phyloP scores from a whole-genome alignment of 2,329 filamentous ascomycete genomes.

The Colletotrichum sp. region DNA sequence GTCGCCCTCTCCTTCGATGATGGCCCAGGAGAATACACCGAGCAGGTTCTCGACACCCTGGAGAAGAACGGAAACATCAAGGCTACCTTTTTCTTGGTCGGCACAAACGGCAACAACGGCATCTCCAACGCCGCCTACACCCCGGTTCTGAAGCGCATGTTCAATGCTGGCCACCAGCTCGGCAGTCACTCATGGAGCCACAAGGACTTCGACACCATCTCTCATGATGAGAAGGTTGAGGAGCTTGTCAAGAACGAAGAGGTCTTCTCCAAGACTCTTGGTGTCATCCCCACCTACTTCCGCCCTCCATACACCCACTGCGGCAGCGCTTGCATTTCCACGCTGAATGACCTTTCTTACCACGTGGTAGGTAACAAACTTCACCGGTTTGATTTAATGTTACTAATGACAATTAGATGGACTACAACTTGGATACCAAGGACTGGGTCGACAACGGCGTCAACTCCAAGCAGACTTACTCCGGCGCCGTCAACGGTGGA shows the following conservation, averaged over 20 bases:
- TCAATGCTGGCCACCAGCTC: conserved; percentile 50
- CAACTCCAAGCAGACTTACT: conserved; percentile 29
- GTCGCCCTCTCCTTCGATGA: conserved; percentile 45
- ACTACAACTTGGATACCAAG: conserved; percentile 36
- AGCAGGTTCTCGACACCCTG: conserved; percentile 37
- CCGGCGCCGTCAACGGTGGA: conserved; percentile 27
- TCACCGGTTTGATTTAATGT: rapidly evolving
- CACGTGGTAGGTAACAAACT: conserved; percentile 31
- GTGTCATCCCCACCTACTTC: conserved; percentile 53
- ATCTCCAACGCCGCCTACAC: conserved; percentile 39
- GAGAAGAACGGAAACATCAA: conserved; percentile 32
- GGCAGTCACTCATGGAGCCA: conserved; percentile 56
- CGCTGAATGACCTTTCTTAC: conserved; percentile 35
- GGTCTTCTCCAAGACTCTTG: conserved; percentile 45
- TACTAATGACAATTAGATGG: conserved; percentile 11
- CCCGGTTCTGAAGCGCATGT: conserved; percentile 48
- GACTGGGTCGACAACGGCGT: conserved; percentile 34
- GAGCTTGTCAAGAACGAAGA: conserved; percentile 52
- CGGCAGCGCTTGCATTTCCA: conserved; percentile 24
- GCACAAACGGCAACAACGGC: conserved; percentile 35
- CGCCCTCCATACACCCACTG: conserved; percentile 41
- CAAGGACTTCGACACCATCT: conserved; percentile 42
- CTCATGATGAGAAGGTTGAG: conserved; percentile 33
- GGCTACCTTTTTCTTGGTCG: conserved; percentile 43
- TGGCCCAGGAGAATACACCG: conserved; percentile 38